Base-by-base conservation (phyloP, 2,329 filamentous ascomycete genomes). In the Cladosporium austrohemisphaericum region DNA sequence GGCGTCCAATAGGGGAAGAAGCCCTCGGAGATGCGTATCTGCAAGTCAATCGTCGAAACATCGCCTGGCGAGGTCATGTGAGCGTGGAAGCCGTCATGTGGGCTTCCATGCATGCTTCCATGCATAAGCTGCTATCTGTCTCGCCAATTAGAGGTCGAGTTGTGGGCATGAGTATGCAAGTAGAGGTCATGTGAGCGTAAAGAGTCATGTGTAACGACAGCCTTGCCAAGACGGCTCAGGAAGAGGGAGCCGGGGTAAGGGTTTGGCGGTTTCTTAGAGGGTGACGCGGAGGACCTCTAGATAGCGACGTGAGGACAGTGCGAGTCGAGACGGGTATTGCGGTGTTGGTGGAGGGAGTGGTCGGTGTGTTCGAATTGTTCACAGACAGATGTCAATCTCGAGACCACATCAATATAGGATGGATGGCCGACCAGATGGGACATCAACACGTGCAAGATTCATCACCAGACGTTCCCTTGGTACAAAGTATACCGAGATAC, bases 181-280 rank as follows among this genome's bases (percentile, higher is more conserved):
- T n/a, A n/a, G 18, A 14, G 14, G 22, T 45, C 41, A 45, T 45
- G 41, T 45, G 41, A 45, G 41, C 11, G 16, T 19, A 4, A 5
- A 33, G 41, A 35, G 29, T 33, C 41, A 45, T 25, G 41, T 41
- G 35, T 22, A 20, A 13, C 14, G 19, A 18, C 41, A 47, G 44
- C 44, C 44, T 47, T 47, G 44, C 44, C 44, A 47, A 47, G 44
- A 11, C 14, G 4, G 13, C 5, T 14, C 11, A 20, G 32, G 43
- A 16, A 26, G 43, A 20, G 38, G 44, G 44, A 47, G 44, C 44
- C 44, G 44, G 44, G 44, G 26, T 28, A 31, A 38, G 44, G 44
- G 35, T 37, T 38, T 47, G 44, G 44, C 43, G 33, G 29, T 25
- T 13, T 28, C 6, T n/a, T n/a, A n/a, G 19, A 11, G 8, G 44